These are phyloP conservation scores for Globisporangium iwayamae DNA, from an alignment of 352 stramenopile genomes.

Conservation along the genomic window DNA sequence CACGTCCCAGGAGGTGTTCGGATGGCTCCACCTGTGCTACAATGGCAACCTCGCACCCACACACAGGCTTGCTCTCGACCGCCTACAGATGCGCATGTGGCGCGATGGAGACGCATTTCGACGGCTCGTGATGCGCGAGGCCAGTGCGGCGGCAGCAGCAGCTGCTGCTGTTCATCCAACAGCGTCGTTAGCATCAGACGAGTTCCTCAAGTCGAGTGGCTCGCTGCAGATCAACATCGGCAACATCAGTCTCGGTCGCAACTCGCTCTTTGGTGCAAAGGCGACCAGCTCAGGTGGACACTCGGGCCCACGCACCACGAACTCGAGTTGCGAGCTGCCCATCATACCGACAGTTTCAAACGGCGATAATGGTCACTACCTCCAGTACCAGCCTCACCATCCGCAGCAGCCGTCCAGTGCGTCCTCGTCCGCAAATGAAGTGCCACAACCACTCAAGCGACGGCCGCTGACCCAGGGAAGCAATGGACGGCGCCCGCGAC, in stretches of 20 bases:
- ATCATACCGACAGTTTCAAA: background rate
- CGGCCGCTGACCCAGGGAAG: constrained; percentile 47
- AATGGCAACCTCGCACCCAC: constrained; percentile 79
- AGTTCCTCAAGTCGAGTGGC: background rate
- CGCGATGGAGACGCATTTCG: constrained; percentile 42
- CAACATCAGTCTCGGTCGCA: constrained; percentile 50
- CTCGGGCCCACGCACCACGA: background rate
- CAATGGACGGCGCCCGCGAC: constrained; percentile 25
- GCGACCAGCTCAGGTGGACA: constrained; percentile 15
- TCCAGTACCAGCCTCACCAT: background rate
- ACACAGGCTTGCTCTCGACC: constrained; percentile 89
- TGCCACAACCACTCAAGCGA: constrained; percentile 22
- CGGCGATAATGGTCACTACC: background rate
- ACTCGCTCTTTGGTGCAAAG: constrained; percentile 54
- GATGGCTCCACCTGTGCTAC: constrained; percentile 94
- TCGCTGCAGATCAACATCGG: constrained; percentile 55
- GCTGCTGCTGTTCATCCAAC: background rate
- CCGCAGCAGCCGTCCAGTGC: background rate
- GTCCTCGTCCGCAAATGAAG: background rate
- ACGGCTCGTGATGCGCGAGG: constrained; percentile 17
- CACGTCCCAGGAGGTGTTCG: constrained; percentile 92
- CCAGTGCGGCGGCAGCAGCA: background rate
- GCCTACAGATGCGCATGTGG: constrained; percentile 84
- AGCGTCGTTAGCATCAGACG: background rate
- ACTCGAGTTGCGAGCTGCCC: constrained; percentile 9